phyloP scores from a whole-genome alignment of 768 basidiomycete genomes.

The Astraeus odoratus region DNA sequence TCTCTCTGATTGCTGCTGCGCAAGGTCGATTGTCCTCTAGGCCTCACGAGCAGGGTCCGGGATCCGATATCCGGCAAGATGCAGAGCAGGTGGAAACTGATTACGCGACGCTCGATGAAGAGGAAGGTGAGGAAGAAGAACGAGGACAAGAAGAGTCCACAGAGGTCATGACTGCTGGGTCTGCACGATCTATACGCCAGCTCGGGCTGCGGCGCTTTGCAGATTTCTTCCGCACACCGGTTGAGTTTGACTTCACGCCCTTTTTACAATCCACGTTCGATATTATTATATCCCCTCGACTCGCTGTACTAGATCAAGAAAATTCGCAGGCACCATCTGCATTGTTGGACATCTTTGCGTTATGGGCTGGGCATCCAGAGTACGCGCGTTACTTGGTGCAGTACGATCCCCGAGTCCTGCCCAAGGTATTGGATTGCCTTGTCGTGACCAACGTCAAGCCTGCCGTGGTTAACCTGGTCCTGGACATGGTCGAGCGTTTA shows the following conservation, averaged over 20 bases:
- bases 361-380: constrained; percentile 59
- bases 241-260: constrained; percentile 66
- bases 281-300: constrained; percentile 75
- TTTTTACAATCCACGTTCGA: constrained; percentile 64
- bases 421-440: constrained; percentile 77
- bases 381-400: constrained; percentile 60
- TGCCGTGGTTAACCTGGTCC: constrained; percentile 67
- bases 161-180: constrained; percentile 27
- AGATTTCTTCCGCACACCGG: constrained; percentile 78
- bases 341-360: constrained; percentile 75
- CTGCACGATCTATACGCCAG: constrained; percentile 62
- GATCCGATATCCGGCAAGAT: constrained; percentile 6
- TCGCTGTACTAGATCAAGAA: constrained; percentile 67
- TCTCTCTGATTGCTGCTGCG: constrained; percentile 59
- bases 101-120: constrained; percentile 22
- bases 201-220: constrained; percentile 79
- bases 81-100: constrained; percentile 17
- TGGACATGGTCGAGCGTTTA: constrained; percentile 79
- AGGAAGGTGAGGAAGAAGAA: constrained; percentile 32
- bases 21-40: constrained; percentile 45
- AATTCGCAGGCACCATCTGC: constrained; percentile 91
- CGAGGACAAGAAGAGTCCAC: constrained; percentile 24
- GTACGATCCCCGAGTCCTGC: constrained; percentile 61
- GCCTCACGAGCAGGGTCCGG: neutral
- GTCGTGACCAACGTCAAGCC: constrained; percentile 83